Percentiles rank a stretch among this genome's conserved stretches.
These are phyloP conservation scores for Murraya paniculata DNA, from an alignment of 345 rosid species.

Conservation along the genomic window DNA sequence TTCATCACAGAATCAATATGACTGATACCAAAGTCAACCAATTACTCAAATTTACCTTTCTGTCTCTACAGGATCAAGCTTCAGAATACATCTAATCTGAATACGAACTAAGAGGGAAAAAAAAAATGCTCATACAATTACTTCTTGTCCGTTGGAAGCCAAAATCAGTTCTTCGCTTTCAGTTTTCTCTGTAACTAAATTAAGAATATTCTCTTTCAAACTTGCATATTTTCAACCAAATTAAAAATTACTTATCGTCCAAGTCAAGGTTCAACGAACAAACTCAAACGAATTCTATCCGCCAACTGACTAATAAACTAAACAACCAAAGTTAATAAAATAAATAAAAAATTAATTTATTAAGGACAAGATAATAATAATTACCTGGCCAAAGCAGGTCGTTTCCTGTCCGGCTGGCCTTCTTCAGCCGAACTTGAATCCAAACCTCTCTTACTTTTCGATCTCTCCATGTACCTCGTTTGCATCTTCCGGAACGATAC, in stretches of 20 bases:
- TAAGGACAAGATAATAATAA: background rate
- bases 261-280: background rate
- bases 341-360: background rate
- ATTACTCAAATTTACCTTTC: background rate
- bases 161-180: background rate
- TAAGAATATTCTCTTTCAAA: background rate
- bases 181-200: background rate
- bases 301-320: background rate
- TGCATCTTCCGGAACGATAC: slow-evolving; percentile 44
- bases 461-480: slow-evolving; percentile 76
- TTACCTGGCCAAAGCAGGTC: slow-evolving; percentile 93
- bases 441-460: slow-evolving; percentile 70
- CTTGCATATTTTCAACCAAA: background rate
- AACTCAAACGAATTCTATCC: slow-evolving; percentile 1
- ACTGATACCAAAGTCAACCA: background rate
- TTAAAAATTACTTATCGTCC: background rate
- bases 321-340: background rate
- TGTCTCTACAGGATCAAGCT: background rate
- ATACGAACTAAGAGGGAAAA: background rate
- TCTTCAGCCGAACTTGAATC: slow-evolving; percentile 54
- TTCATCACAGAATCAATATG: background rate
- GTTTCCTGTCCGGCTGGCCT: slow-evolving; percentile 73
- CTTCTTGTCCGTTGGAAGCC: background rate
- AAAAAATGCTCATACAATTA: background rate
- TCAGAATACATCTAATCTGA: background rate